These are phyloP conservation scores for Tetraselmis chui DNA, from an alignment of 139 green algal genomes.

Conservation along the genomic window DNA sequence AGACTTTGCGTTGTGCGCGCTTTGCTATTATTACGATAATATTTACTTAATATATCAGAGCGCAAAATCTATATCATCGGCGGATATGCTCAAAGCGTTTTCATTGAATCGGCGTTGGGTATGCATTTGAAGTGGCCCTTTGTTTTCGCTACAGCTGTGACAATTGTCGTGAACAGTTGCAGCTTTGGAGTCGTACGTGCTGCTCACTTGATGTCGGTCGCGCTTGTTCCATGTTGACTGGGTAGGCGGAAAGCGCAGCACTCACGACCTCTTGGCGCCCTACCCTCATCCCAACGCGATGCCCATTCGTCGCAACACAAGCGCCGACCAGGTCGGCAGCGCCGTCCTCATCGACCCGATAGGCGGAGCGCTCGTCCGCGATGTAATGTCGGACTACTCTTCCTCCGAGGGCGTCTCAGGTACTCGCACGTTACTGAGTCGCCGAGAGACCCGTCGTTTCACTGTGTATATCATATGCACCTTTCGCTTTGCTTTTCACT, in stretches of 20 bases:
- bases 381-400: no score
- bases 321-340: neutral
- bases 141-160: neutral
- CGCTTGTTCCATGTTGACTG: neutral
- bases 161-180: neutral
- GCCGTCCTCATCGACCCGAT: neutral
- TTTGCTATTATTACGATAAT: neutral
- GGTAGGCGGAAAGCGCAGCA: neutral
- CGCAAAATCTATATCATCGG: neutral
- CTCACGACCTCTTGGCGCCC: neutral
- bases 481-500: no score
- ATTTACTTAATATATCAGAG: neutral
- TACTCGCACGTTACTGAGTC: no score
- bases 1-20: neutral
- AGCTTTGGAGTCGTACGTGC: neutral
- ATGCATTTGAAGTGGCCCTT: neutral
- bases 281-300: no score
- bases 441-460: no score
- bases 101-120: no score
- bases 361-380: no score
- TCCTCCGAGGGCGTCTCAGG: no score
- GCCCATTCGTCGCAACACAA: neutral
- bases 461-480: no score
- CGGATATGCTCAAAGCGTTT: neutral
- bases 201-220: neutral